Base-by-base conservation (phyloP, 2,329 filamentous ascomycete species). In the Alternaria sp. region DNA sequence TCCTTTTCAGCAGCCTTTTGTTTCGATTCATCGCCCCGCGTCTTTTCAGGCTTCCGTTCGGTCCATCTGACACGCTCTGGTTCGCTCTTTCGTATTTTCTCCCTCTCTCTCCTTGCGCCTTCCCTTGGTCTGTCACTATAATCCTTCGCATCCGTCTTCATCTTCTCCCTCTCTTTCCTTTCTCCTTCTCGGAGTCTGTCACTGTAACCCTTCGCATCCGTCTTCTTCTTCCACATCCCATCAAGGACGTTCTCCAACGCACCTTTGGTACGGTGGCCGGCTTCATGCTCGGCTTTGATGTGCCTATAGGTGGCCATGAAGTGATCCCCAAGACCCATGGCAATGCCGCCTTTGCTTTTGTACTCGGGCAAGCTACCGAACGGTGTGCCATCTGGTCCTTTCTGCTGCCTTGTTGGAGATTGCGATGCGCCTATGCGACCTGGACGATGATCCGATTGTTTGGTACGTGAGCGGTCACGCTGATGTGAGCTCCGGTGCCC, bases 271-370 rank as follows among this genome's bases (percentile, higher is more conserved):
- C 72, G 61, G 30, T 61, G 45, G 15, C 70, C 66, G 11, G 61
- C 57, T 5, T 72, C 68, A 25, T 70, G 69, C 43, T 71, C 69
- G 4, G 67, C 68, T 26, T 69, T 68, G 23, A 73, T 67, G 32
- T 76, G 72, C 17, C 61, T 61, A n/a, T 71, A 70, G 3, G 69
- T 71, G 2, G 69, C 67, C 57, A 62, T 64, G 1, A 69, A 40
- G 32, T 76, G 70, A 10, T 66, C 56, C 3, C 61, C 60, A 6
- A 75, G 43, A 1, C 73, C 71, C 11, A 73, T 44, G 3, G 66
- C 69, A n/a, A 65, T 60, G 2, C 57, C 64, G 19, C 30, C 59
- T 17, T 69, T 72, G 15, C 58, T 45, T 25, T 67, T 64, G 28
- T 66, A 71, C 25, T 54, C 68, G 1, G 74, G 74, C 3, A 67